Conservation (phyloP, 768 basidiomycete species). For the Hypholoma sublateritium region DNA sequence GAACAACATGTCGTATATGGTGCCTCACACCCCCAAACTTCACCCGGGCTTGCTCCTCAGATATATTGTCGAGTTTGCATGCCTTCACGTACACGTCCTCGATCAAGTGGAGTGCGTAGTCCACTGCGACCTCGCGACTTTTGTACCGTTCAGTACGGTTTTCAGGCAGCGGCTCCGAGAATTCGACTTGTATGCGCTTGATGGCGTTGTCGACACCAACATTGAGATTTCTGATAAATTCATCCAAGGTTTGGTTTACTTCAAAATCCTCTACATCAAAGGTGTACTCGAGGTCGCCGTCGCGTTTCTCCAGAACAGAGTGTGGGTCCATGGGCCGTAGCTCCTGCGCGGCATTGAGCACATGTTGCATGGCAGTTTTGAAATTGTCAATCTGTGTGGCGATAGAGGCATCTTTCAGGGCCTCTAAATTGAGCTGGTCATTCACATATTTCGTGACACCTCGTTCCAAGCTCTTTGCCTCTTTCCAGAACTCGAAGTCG, state of each 20-base stretch:
- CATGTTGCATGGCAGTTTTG: constrained; percentile 15
- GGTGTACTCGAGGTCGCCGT: neutral
- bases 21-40: constrained; percentile 25
- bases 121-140: constrained; percentile 20
- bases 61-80: constrained; percentile 19
- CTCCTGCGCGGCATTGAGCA: constrained; percentile 16
- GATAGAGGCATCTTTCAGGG: constrained; percentile 10
- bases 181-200: constrained; percentile 24
- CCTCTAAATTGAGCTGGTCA: constrained; percentile 15
- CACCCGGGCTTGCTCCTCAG: constrained; percentile 19
- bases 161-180: constrained; percentile 26
- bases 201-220: constrained; percentile 19
- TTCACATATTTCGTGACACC: constrained; percentile 15
- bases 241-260: neutral
- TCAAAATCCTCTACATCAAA: constrained; percentile 1
- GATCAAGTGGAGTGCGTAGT: constrained; percentile 20
- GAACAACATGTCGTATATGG: constrained; percentile 19
- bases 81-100: constrained; percentile 25
- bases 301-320: no score
- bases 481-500: constrained; percentile 15
- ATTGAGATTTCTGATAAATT: constrained; percentile 16
- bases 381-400: constrained; percentile 21
- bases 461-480: constrained; percentile 13
- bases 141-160: constrained; percentile 29
- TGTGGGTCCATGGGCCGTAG: constrained; percentile 6